Evolutionary conservation across 2,329 filamentous ascomycete genomes (phyloP).

Genomic region (Penicillium digitatum): DNA sequence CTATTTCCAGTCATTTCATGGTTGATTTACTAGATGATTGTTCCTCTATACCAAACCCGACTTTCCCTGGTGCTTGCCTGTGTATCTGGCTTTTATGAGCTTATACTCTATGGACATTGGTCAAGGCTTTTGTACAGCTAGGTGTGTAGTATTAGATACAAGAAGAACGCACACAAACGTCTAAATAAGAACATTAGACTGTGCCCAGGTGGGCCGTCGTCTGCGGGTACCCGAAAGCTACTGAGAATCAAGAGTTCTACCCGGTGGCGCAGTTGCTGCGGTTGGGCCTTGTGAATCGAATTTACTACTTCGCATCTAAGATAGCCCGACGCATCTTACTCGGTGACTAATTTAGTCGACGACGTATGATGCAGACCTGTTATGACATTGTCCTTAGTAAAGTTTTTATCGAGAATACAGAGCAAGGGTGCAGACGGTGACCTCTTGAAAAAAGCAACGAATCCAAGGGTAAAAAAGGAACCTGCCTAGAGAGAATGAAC

Average conservation of each 20-base stretch:
- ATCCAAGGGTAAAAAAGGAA: constrained; percentile 22
- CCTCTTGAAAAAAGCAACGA: constrained; percentile 20
- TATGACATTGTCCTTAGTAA: constrained; percentile 18
- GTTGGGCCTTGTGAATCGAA: neutral
- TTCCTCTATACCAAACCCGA: neutral
- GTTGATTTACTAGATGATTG: constrained; percentile 2
- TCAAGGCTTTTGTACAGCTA: neutral
- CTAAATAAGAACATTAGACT: neutral
- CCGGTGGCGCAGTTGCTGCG: neutral
- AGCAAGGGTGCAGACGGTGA: constrained; percentile 17
- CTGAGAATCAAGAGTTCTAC: neutral
- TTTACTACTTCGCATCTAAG: neutral
- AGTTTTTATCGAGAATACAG: constrained; percentile 18
- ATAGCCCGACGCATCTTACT: neutral
- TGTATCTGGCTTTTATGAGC: neutral
- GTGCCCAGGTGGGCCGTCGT: neutral
- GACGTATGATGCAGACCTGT: neutral
- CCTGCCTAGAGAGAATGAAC: constrained; percentile 31
- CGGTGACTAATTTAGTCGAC: neutral
- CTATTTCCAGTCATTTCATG: neutral
- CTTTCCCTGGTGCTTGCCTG: neutral
- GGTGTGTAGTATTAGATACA: neutral
- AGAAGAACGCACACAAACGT: neutral
- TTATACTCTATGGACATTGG: neutral
- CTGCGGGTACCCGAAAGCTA: neutral